Evolutionary conservation across 1,139 yeast species (phyloP), one percentile per base, ranked within the genome.

Genomic region (Candida neerlandica): DNA sequence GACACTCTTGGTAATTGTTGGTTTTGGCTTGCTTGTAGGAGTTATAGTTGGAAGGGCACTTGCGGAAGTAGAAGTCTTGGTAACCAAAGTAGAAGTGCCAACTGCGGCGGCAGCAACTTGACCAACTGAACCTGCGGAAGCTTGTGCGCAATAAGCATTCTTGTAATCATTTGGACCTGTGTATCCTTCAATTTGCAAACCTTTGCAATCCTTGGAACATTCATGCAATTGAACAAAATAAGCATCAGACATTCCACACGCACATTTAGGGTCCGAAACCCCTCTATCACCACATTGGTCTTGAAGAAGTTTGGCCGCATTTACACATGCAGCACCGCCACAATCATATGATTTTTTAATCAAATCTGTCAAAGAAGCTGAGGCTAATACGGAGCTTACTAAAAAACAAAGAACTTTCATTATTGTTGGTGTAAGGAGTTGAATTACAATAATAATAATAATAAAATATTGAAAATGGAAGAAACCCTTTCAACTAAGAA

Each of bases 111-210:
- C 41, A 12, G 41, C 12, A 6, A 37, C 27, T 19, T 29, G 29
- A 14, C 10, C 15, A 23, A 12, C 21, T 3, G 21, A n/a, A 6
- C 21, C 41, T 21, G 21, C 30, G 5, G 43, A 29, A 29, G 37
- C 43, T 30, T 41, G 43, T n/a, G 19, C 30, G 23, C 43, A 41
- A 30, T 41, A 41, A 16, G 43, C 43, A 5, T 41, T 41, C 29
- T 41, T 41, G 19, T 30, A 41, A 19, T 41, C 43, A n/a, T 41
- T 29, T 12, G 43, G 43, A 18, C 43, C 43, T 12, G 43, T 41
- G 23, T 41, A 41, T 6, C 43, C 43, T 30, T 41, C 43, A 19
- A 41, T 41, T 19, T 41, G 43, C 23, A 41, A 41, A 16, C 43
- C 43, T 30, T 41, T 29, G 14, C 43, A 41, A 18, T 41, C 43